phyloP scores from a whole-genome alignment of 2,329 filamentous ascomycete species.

The Nigrograna mackinnonii region DNA sequence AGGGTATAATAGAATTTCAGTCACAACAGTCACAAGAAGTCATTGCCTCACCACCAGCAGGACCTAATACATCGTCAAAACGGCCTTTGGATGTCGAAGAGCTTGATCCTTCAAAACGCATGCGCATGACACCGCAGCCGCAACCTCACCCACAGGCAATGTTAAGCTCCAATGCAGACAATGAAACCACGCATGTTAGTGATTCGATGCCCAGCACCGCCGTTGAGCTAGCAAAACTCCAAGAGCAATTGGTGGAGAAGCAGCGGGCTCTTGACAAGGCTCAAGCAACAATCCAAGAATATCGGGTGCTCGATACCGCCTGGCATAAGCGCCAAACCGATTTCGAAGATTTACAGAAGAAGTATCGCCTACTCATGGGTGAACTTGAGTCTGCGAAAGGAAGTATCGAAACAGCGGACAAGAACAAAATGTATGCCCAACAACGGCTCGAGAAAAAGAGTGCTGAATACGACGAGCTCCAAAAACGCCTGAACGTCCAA shows the following conservation, averaged over 20 bases:
- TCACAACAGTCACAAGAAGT: constrained; percentile 26
- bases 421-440: constrained; percentile 13
- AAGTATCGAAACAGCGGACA: constrained; percentile 17
- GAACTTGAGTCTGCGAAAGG: constrained; percentile 19
- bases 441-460: constrained; percentile 19
- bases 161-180: constrained; percentile 4
- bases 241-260: constrained; percentile 8
- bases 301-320: constrained; percentile 15
- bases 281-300: constrained; percentile 8
- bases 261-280: neutral
- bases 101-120: constrained; percentile 33
- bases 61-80: constrained; percentile 20
- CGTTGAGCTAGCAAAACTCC: constrained; percentile 10
- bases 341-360: constrained; percentile 25
- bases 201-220: constrained; percentile 43
- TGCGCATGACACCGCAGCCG: constrained; percentile 37
- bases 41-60: constrained; percentile 17
- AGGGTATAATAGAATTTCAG: constrained; percentile 29
- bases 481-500: too few relatives aligned
- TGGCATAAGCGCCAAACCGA: constrained; percentile 29
- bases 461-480: constrained; percentile 18
- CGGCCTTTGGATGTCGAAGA: constrained; percentile 32
- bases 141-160: neutral
- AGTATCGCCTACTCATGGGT: constrained; percentile 18
- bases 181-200: constrained; percentile 44